Percentiles rank a stretch among this genome's conserved stretches.
phyloP scores from a whole-genome alignment of 2,329 filamentous ascomycete genomes.

The Stromatinia cepivora region DNA sequence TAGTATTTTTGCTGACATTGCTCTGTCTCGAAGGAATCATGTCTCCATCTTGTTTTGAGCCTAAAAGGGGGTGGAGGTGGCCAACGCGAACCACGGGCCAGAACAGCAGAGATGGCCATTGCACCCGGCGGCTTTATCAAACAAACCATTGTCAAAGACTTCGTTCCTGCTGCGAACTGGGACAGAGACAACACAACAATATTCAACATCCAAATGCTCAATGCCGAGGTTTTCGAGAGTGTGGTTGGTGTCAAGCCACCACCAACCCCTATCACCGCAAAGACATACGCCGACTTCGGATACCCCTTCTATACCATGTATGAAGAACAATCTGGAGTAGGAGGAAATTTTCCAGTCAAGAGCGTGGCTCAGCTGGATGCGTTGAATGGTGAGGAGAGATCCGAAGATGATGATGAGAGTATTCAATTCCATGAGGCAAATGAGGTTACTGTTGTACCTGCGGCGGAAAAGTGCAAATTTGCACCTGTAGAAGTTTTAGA shows the following conservation, averaged over 20 bases:
- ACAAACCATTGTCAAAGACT: conserved; percentile 17
- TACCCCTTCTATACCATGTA: background rate
- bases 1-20: background rate
- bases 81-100: background rate
- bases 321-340: background rate
- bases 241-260: background rate
- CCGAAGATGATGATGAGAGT: background rate
- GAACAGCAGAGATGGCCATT: background rate
- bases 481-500: background rate
- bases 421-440: background rate
- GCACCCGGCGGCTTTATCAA: background rate
- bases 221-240: background rate
- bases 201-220: conserved; percentile 18
- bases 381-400: background rate
- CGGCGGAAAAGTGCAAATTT: background rate
- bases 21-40: background rate
- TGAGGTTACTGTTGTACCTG: background rate
- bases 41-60: background rate
- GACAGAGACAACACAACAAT: background rate
- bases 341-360: conserved; percentile 4
- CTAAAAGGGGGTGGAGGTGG: background rate
- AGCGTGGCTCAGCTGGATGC: background rate
- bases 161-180: background rate
- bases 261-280: background rate
- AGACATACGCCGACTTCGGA: background rate